A percentile compares a stretch with the other conserved stretches of the same genome.
These are phyloP conservation scores for Geranomyces michiganensis DNA, from an alignment of 192 early-diverging fungal species.

Conservation along the genomic window DNA sequence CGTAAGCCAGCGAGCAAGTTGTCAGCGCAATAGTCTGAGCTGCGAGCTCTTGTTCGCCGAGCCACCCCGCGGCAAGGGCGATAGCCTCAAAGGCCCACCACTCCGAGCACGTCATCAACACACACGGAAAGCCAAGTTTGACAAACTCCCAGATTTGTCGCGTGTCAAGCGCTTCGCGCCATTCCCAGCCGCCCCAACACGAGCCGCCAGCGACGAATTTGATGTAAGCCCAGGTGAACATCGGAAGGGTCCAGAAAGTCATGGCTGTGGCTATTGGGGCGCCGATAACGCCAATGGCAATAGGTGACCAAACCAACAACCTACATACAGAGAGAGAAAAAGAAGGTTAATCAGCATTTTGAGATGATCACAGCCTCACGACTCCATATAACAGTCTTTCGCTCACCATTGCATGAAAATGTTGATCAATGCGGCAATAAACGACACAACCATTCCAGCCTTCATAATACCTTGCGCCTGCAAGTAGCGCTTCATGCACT, in stretches of 20 bases:
- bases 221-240: slow-evolving; percentile 66
- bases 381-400: too few species aligned
- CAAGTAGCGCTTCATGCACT: slow-evolving; percentile 83
- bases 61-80: slow-evolving; percentile 64
- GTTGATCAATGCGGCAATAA: slow-evolving; percentile 74
- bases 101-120: slow-evolving; percentile 72
- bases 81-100: slow-evolving; percentile 57
- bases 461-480: slow-evolving; percentile 90
- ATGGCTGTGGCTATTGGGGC: slow-evolving; percentile 80
- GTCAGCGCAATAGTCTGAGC: slow-evolving; percentile 80
- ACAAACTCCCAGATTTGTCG: slow-evolving; percentile 32
- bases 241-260: slow-evolving; percentile 75
- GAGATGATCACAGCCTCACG: too few species aligned
- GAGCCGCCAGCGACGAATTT: slow-evolving; percentile 61
- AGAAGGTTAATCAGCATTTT: too few species aligned
- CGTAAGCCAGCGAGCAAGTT: slow-evolving; percentile 69
- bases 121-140: slow-evolving; percentile 75
- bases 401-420: slow-evolving; percentile 67
- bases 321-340: too few species aligned
- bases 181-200: slow-evolving; percentile 88
- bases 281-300: slow-evolving; percentile 78
- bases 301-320: slow-evolving; percentile 73
- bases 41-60: slow-evolving; percentile 77
- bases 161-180: slow-evolving; percentile 60
- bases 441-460: slow-evolving; percentile 73